A percentile compares a stretch with the other conserved stretches of the same genome.
Evolutionary conservation across 306 rosid genomes (phyloP).

Genomic region (Casuarina glauca): DNA sequence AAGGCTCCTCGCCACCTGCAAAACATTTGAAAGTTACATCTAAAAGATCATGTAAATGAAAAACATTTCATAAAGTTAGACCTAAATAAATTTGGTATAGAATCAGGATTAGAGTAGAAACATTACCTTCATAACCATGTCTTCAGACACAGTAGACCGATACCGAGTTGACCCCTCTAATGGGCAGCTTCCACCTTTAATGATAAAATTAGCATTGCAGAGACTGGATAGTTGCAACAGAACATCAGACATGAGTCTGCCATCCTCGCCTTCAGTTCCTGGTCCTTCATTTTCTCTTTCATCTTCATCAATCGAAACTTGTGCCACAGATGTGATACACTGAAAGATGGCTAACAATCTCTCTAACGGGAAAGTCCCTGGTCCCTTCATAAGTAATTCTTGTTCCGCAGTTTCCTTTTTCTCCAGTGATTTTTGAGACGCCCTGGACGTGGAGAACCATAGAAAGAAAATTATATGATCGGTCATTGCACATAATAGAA

Average conservation of each 20-base stretch:
- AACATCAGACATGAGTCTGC: constrained; percentile 75
- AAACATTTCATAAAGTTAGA: background rate
- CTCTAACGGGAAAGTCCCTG: constrained; percentile 94
- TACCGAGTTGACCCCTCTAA: constrained; percentile 83
- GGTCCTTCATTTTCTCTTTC: constrained; percentile 41
- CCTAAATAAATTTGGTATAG: background rate
- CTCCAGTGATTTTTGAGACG: constrained; percentile 60
- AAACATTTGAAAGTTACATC: background rate
- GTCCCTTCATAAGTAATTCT: constrained; percentile 84
- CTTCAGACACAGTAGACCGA: constrained; percentile 76
- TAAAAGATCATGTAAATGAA: background rate
- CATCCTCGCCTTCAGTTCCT: constrained; percentile 45
- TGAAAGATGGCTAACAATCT: constrained; percentile 94
- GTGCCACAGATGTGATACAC: constrained; percentile 71
- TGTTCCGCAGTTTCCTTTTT: constrained; percentile 77
- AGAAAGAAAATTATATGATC: constrained; percentile 10
- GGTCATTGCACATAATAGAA: background rate
- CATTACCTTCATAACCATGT: constrained; percentile 70
- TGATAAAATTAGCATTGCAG: constrained; percentile 81
- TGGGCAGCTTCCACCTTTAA: constrained; percentile 86
- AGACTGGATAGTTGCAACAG: constrained; percentile 84
- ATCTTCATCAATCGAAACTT: constrained; percentile 57
- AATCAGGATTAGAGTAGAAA: background rate
- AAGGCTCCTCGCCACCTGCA: constrained; percentile 92
- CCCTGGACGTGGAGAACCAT: constrained; percentile 44